These are phyloP conservation scores for Dryas drummondii DNA, from an alignment of 306 rosid genomes.

Conservation along the genomic window DNA sequence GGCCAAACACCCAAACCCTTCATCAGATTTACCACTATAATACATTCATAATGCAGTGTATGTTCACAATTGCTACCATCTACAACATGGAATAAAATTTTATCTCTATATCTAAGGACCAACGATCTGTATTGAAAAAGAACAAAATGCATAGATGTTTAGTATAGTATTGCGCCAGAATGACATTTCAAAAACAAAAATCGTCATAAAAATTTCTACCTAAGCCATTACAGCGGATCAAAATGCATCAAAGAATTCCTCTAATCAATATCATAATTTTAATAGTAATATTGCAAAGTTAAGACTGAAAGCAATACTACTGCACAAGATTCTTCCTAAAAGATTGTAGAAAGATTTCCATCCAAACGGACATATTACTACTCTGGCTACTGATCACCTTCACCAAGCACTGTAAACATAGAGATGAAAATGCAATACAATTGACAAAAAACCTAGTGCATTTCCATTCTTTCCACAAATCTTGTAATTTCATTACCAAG, in stretches of 20 bases:
- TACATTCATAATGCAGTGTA: too few species aligned
- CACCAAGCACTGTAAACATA: background rate
- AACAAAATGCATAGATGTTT: background rate
- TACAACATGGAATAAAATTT: too few species aligned
- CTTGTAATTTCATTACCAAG: conserved; percentile 16
- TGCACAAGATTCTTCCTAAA: background rate
- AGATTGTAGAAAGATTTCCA: background rate
- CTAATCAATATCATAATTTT: background rate
- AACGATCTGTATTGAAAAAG: too few species aligned
- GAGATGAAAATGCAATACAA: background rate
- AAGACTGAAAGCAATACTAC: background rate
- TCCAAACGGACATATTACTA: background rate
- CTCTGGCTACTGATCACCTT: background rate
- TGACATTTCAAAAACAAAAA: background rate
- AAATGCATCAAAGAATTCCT: background rate
- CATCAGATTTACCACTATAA: too few species aligned
- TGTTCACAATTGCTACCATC: too few species aligned
- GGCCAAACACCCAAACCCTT: too few species aligned
- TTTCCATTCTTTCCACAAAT: conserved; percentile 6
- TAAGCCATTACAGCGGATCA: background rate
- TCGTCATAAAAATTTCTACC: background rate
- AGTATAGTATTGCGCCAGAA: background rate
- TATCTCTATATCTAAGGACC: too few species aligned
- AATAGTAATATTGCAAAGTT: background rate
- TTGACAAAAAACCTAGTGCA: background rate